Conservation (phyloP, 139 green algal species). For the Chlamydomonas asymmetrica region DNA sequence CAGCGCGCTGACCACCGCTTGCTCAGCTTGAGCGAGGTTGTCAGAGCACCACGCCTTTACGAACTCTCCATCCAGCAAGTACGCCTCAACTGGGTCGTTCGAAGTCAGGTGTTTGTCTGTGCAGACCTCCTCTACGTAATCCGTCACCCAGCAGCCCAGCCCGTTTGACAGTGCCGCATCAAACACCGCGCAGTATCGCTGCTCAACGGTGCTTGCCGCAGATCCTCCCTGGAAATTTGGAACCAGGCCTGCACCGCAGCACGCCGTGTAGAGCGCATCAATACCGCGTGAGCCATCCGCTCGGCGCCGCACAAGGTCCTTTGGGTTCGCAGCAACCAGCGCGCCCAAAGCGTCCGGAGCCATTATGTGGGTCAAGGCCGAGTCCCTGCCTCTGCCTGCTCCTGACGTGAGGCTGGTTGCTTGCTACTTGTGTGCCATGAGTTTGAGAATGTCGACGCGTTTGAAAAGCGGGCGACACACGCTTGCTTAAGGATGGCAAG, state of each 20-base stretch:
- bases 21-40: constrained; percentile 22
- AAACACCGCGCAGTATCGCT: constrained; percentile 27
- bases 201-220: background rate
- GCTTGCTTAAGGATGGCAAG: too few relatives aligned
- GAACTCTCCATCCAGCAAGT: constrained; percentile 61
- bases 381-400: too few relatives aligned
- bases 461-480: too few relatives aligned
- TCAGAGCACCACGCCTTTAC: constrained; percentile 39
- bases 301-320: constrained; percentile 20
- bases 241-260: background rate
- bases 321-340: constrained; percentile 2
- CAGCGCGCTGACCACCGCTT: background rate
- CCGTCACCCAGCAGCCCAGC: constrained; percentile 56
- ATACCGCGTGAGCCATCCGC: constrained; percentile 19
- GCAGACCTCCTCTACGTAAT: constrained; percentile 65
- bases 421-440: too few relatives aligned
- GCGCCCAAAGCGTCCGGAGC: background rate
- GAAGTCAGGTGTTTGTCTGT: constrained; percentile 35
- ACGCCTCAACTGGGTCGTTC: constrained; percentile 56
- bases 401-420: too few relatives aligned
- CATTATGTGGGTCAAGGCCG: too few relatives aligned
- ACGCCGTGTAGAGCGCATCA: constrained; percentile 8
- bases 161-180: constrained; percentile 8
- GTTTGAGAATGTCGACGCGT: too few relatives aligned
- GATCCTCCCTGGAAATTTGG: background rate